Conservation (phyloP, 768 basidiomycete species). For the Macrolepiota fuliginosa region DNA sequence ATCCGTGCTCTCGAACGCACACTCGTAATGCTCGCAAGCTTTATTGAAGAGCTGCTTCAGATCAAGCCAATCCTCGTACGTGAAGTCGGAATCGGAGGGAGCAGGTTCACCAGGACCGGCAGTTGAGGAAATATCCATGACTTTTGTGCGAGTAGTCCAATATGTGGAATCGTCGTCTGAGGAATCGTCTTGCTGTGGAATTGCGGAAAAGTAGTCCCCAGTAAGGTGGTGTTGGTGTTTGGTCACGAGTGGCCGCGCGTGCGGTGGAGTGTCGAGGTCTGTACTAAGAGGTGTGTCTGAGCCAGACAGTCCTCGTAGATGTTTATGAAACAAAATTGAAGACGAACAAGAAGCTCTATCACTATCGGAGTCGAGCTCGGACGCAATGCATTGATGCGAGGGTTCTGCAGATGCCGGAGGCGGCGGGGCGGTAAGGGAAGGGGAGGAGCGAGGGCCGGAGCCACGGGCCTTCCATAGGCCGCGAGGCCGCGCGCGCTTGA, state of each 20-base stretch:
- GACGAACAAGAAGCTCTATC: slow-evolving; percentile 11
- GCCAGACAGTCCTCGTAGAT: neutral
- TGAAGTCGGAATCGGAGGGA: slow-evolving; percentile 9
- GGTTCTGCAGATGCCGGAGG: slow-evolving; percentile 12
- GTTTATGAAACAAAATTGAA: neutral
- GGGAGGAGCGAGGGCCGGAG: slow-evolving; percentile 26
- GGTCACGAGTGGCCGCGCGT: slow-evolving; percentile 11
- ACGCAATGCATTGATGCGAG: slow-evolving; percentile 8
- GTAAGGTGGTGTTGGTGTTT: slow-evolving; percentile 17
- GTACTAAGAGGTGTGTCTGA: slow-evolving; percentile 13
- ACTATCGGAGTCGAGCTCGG: slow-evolving; percentile 3
- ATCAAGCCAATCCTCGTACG: slow-evolving; percentile 59
- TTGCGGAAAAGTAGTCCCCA: slow-evolving; percentile 33
- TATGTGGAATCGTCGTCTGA: slow-evolving; percentile 21
- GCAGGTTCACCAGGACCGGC: slow-evolving; percentile 21
- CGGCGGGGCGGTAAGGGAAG: slow-evolving; percentile 13
- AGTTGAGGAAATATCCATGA: slow-evolving; percentile 40
- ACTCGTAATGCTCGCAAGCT: slow-evolving; percentile 57
- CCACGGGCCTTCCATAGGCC: slow-evolving; percentile 46
- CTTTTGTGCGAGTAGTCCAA: slow-evolving; percentile 31
- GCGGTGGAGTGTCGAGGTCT: slow-evolving; percentile 11
- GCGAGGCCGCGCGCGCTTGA: slow-evolving; percentile 31
- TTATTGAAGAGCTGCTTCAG: slow-evolving; percentile 60
- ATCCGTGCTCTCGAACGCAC: slow-evolving; percentile 31
- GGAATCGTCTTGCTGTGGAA: slow-evolving; percentile 17